Conservation (phyloP, 805 yeast species). For the Metschnikowia matae region DNA sequence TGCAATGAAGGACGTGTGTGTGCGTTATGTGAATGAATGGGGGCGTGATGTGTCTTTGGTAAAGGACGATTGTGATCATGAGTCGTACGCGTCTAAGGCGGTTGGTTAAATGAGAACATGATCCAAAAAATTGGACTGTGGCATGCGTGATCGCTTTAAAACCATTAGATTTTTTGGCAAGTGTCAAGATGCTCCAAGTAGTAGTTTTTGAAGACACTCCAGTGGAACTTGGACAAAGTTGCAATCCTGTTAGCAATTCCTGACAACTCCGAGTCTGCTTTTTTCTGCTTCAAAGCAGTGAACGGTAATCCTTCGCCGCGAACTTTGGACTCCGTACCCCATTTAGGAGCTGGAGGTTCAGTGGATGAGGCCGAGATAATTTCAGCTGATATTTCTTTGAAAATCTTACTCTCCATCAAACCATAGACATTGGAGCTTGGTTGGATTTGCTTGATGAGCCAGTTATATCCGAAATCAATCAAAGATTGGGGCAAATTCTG, state of each 20-base stretch:
- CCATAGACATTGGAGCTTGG: slow-evolving; percentile 76
- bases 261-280: slow-evolving; percentile 44
- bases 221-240: slow-evolving; percentile 70
- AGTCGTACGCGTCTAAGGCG: neutral
- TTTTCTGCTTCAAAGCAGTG: slow-evolving; percentile 9
- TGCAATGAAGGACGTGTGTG: neutral
- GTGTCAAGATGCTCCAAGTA: slow-evolving; percentile 41
- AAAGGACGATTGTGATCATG: neutral
- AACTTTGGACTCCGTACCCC: slow-evolving; percentile 5
- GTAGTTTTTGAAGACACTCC: slow-evolving; percentile 76
- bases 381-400: slow-evolving; percentile 33
- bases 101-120: neutral
- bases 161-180: neutral
- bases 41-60: neutral
- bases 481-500: slow-evolving; percentile 34
- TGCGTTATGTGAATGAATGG: slow-evolving; percentile 1
- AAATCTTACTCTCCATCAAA: slow-evolving; percentile 64
- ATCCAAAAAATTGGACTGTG: neutral
- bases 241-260: slow-evolving; percentile 57
- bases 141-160: neutral
- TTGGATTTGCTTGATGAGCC: slow-evolving; percentile 84
- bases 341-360: neutral
- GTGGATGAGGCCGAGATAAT: neutral
- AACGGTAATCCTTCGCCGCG: slow-evolving; percentile 4
- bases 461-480: slow-evolving; percentile 62